These are phyloP conservation scores for Crassisporium funariophilum DNA, from an alignment of 768 basidiomycete genomes.

Conservation along the genomic window DNA sequence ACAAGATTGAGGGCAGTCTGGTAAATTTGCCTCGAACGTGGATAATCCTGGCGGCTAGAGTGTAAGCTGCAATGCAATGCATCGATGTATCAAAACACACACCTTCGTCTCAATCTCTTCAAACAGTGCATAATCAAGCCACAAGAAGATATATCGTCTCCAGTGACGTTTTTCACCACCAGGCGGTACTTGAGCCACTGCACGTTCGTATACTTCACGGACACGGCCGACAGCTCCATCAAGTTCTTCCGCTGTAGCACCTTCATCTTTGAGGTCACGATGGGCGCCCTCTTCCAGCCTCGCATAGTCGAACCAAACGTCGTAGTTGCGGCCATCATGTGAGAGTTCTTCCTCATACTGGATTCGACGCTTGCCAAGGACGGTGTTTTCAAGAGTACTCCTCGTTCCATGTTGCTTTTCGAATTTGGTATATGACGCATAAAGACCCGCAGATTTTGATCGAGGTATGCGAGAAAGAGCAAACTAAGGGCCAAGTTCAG, in stretches of 20 bases:
- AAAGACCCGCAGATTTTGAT: conserved; percentile 86
- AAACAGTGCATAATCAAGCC: conserved; percentile 95
- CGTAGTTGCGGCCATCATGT: conserved; percentile 93
- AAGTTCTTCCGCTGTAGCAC: conserved; percentile 69
- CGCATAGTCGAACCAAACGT: conserved; percentile 97
- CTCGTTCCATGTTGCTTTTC: conserved; percentile 97
- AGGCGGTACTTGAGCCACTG: conserved; percentile 94
- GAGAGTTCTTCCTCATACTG: conserved; percentile 96
- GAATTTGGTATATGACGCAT: conserved; percentile 94
- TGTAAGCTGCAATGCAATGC: not conserved
- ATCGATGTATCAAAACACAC: conserved; percentile 13
- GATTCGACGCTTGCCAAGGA: conserved; percentile 95
- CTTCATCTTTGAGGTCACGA: conserved; percentile 73
- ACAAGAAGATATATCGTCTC: conserved; percentile 88
- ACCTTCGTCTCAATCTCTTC: conserved; percentile 97
- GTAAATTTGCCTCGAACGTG: conserved; percentile 87
- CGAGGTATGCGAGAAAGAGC: conserved; percentile 92
- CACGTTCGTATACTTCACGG: conserved; percentile 93
- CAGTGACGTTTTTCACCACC: conserved; percentile 92
- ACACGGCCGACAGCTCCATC: conserved; percentile 66
- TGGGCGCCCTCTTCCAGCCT: conserved; percentile 90
- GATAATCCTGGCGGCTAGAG: conserved; percentile 63
- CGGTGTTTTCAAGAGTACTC: conserved; percentile 86
- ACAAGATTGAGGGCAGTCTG: conserved; percentile 86
- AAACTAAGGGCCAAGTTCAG: conserved; percentile 54